Conservation (phyloP, 768 basidiomycete genomes). For the Amanita rimosa region DNA sequence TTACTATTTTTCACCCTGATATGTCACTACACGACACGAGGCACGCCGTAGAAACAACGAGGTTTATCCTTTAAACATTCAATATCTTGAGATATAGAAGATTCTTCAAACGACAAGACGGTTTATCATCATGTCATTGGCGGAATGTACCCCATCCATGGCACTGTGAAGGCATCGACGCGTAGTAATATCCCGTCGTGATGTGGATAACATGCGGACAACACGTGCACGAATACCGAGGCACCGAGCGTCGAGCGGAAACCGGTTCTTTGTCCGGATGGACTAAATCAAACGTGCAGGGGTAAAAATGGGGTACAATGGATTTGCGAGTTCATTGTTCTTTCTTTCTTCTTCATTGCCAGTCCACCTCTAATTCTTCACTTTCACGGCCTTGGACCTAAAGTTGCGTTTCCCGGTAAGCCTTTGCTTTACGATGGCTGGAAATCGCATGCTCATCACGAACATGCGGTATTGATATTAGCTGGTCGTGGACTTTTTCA, state of each 20-base stretch:
- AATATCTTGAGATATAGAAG: not conserved
- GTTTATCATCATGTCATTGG: not conserved
- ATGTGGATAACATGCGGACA: not conserved
- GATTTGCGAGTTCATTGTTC: not conserved
- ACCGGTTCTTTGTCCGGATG: not conserved
- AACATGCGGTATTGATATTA: not conserved
- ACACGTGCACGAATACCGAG: not conserved
- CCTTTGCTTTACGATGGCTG: not conserved
- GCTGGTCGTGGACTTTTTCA: constrained; percentile 1
- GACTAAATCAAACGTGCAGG: not conserved
- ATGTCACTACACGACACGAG: too few species aligned
- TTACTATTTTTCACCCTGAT: too few species aligned
- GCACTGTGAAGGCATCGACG: not conserved
- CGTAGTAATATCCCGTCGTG: too few species aligned
- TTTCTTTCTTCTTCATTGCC: not conserved
- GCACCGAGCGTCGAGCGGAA: not conserved
- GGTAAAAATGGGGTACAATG: not conserved
- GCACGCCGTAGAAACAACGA: too few species aligned
- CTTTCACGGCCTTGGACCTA: not conserved
- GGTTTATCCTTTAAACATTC: too few species aligned
- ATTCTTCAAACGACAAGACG: not conserved
- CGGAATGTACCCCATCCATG: not conserved
- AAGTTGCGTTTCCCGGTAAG: not conserved
- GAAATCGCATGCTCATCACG: not conserved
- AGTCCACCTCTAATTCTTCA: not conserved